A percentile compares a stretch with the other conserved stretches of the same genome.
Conservation (phyloP, 2,329 filamentous ascomycete species). For the Alternaria infectoria region DNA sequence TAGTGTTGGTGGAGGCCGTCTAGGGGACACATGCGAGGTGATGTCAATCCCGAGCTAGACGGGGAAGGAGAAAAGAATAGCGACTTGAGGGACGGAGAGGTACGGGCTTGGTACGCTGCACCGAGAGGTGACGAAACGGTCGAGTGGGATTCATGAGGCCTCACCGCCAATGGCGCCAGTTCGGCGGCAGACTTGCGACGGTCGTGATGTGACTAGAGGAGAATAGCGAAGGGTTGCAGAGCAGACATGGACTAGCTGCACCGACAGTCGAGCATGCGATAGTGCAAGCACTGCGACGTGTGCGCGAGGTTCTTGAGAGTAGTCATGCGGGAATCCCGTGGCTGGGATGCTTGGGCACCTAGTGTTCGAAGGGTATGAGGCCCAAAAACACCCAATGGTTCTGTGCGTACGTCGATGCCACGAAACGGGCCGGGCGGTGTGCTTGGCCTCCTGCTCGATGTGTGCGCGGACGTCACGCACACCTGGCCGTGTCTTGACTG, state of each 20-base stretch:
- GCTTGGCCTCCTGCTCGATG: slow-evolving; percentile 19
- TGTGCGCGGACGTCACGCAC: slow-evolving; percentile 21
- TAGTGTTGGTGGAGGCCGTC: slow-evolving; percentile 7
- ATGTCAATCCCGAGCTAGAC: slow-evolving; percentile 9
- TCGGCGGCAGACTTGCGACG: neutral
- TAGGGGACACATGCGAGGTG: slow-evolving; percentile 4
- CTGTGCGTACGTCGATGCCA: slow-evolving; percentile 7
- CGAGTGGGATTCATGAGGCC: slow-evolving; percentile 1
- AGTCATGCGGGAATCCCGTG: slow-evolving; percentile 10
- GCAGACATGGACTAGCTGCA: neutral
- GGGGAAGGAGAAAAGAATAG: neutral
- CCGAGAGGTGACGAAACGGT: neutral
- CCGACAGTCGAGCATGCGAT: slow-evolving; percentile 11
- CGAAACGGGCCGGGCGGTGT: slow-evolving; percentile 20
- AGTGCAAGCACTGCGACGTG: slow-evolving; percentile 12
- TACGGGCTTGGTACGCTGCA: slow-evolving; percentile 2
- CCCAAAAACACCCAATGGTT: slow-evolving; percentile 3
- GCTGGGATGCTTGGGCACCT: neutral
- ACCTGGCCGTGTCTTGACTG: slow-evolving; percentile 9
- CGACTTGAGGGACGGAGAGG: neutral
- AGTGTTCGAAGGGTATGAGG: neutral
- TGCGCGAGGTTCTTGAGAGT: neutral
- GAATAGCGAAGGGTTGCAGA: neutral
- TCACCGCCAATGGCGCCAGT: slow-evolving; percentile 16
- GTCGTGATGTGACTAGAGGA: neutral